Evolutionary conservation across 2,329 filamentous ascomycete genomes (phyloP), one percentile per base, ranked within the genome.

Genomic region (Phoma herbarum): DNA sequence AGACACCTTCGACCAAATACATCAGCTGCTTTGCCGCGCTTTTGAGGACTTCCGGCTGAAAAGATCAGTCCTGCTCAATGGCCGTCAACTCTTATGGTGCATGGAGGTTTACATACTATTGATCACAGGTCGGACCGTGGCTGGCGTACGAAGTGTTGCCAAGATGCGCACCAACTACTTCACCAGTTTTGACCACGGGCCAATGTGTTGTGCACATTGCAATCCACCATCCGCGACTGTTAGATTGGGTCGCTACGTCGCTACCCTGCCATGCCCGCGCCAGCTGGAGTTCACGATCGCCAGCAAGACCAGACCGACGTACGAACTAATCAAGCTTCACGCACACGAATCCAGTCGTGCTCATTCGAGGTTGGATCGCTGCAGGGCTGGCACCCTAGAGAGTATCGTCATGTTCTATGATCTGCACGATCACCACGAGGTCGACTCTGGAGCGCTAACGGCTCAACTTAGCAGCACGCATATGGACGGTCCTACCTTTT

Each of bases 381-480:
- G 25, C 26, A 42, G 2, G 22, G 22, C 33, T 44, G 28, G 12
- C 25, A 14, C 20, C 25, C n/a, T 25, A n/a, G 25, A 16, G 28
- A 25, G 18, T 10, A 39, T 41, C n/a, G 25, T 26, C 47, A 26
- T 28, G 31, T 33, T 14, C 14, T 39, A 29, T 20, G 39, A 56
- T 46, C 20, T 50, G 31, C 31, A 37, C 7, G 29, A 6, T 18
- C 9, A 37, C 20, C 29, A 20, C 6, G 6, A 39, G 25, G 22
- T n/a, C 12, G 37, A 47, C 1, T 35, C 37, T 43, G 18, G 23
- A 41, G 39, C 18, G 44, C 49, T 41, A 45, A 58, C 4, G 12
- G 50, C 51, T 23, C 50, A 46, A 26, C 22, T 54, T 59, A 54
- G 56, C 16, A 59, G 31, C 56, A 35, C 25, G 12, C 11, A n/a